phyloP scores from a whole-genome alignment of 2,329 filamentous ascomycete species.

The Cordyceps farinosa region DNA sequence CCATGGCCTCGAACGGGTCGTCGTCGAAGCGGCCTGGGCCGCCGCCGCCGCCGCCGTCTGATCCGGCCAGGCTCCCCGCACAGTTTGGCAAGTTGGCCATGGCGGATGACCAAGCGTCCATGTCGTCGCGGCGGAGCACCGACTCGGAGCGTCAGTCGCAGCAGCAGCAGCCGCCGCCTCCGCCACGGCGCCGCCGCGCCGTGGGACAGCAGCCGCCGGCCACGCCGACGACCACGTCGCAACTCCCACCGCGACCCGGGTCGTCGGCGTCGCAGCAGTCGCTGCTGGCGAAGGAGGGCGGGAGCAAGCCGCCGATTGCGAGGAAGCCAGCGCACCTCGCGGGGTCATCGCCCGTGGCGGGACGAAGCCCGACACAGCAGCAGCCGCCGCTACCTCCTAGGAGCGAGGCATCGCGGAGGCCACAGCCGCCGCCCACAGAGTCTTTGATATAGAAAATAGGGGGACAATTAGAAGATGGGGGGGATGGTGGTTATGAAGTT shows the following conservation, averaged over 20 bases:
- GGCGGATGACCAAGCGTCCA: constrained; percentile 31
- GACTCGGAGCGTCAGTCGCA: constrained; percentile 18
- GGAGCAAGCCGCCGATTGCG: constrained; percentile 50
- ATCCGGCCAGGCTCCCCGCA: constrained; percentile 43
- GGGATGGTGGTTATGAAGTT: background rate
- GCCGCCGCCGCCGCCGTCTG: constrained; percentile 49
- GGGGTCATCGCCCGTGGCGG: constrained; percentile 19
- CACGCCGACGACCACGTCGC: constrained; percentile 29
- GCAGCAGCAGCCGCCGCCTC: constrained; percentile 28
- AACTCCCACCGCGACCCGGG: constrained; percentile 30
- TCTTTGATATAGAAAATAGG: constrained; percentile 4
- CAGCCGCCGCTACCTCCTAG: constrained; percentile 8
- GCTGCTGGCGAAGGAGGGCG: background rate
- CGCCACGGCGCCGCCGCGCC: constrained; percentile 26
- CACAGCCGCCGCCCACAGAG: constrained; percentile 2
- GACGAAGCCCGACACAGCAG: constrained; percentile 25
- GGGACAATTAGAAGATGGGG: background rate
- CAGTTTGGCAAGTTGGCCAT: constrained; percentile 44
- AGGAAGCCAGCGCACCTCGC: constrained; percentile 59
- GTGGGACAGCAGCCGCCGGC: constrained; percentile 23
- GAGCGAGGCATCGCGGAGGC: constrained; percentile 2
- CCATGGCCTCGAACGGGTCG: constrained; percentile 42
- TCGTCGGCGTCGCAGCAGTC: constrained; percentile 31
- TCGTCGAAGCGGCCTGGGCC: constrained; percentile 46
- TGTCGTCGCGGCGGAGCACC: background rate